Percentiles rank a stretch among this genome's conserved stretches.
These are phyloP conservation scores for Naumovozyma dairenensis DNA, from an alignment of 805 yeast genomes.

Conservation along the genomic window DNA sequence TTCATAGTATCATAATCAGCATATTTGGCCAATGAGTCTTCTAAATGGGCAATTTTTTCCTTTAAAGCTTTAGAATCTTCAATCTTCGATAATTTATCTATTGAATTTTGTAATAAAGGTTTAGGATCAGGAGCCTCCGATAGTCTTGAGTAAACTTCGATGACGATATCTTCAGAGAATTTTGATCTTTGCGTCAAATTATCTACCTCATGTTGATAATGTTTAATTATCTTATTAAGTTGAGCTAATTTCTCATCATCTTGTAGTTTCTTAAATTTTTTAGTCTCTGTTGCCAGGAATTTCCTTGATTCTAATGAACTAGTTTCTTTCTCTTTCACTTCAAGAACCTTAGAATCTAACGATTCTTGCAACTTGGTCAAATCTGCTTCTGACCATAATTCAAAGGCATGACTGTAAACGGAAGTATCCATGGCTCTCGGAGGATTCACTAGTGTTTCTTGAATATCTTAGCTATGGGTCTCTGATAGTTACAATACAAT, in stretches of 20 bases:
- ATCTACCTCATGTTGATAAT: slow-evolving; percentile 86
- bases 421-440: slow-evolving; percentile 20
- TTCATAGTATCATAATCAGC: slow-evolving; percentile 78
- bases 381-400: slow-evolving; percentile 67
- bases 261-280: slow-evolving; percentile 59
- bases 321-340: slow-evolving; percentile 61
- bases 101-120: slow-evolving; percentile 62
- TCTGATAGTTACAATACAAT: too few relatives aligned
- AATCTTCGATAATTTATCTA: slow-evolving; percentile 50
- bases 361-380: slow-evolving; percentile 59
- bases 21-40: slow-evolving; percentile 48
- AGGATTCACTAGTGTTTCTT: too few relatives aligned
- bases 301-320: slow-evolving; percentile 62
- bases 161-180: slow-evolving; percentile 59
- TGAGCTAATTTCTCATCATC: slow-evolving; percentile 52
- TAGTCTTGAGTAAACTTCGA: slow-evolving; percentile 61
- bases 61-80: slow-evolving; percentile 44
- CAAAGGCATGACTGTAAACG: slow-evolving; percentile 42
- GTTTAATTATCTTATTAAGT: slow-evolving; percentile 42
- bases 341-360: slow-evolving; percentile 65
- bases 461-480: too few relatives aligned
- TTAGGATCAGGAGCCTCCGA: slow-evolving; percentile 93
- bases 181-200: slow-evolving; percentile 68
- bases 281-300: slow-evolving; percentile 74
- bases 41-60: slow-evolving; percentile 40